Evolutionary conservation across 495 filamentous ascomycete genomes (phyloP).

Genomic region (Alectoria sarmentosa): DNA sequence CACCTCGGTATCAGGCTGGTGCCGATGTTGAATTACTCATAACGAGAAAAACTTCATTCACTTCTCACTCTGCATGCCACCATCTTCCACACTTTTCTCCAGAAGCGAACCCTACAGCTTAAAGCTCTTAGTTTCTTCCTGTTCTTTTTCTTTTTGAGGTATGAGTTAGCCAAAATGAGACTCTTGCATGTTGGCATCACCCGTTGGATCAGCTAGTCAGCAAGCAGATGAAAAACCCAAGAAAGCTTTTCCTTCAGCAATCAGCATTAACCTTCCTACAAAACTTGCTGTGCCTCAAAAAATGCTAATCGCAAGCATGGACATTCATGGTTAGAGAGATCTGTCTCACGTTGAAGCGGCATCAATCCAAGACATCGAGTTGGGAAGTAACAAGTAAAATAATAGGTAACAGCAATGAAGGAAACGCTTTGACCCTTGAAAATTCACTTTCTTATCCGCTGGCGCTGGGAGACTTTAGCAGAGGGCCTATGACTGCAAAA

Average conservation of each 20-base stretch:
- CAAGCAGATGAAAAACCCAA: not conserved
- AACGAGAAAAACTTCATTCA: too few species aligned
- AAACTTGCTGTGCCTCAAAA: not conserved
- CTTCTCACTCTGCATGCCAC: too few species aligned
- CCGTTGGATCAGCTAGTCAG: not conserved
- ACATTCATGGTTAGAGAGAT: not conserved
- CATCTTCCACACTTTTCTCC: not conserved
- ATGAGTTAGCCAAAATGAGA: not conserved
- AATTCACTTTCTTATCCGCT: constrained; percentile 7
- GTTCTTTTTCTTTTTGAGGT: too few species aligned
- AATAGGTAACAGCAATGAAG: not conserved
- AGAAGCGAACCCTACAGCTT: not conserved
- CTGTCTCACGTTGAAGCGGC: not conserved
- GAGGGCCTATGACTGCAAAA: not conserved
- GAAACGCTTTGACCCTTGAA: not conserved
- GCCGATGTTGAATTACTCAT: not conserved
- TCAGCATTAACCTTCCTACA: too few species aligned
- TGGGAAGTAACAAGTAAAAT: not conserved
- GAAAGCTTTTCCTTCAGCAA: not conserved
- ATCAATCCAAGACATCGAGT: not conserved
- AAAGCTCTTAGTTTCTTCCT: not conserved
- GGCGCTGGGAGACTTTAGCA: not conserved
- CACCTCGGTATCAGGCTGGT: not conserved
- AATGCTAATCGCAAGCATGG: not conserved
- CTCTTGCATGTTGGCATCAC: not conserved